Evolutionary conservation across 1,139 yeast species (phyloP).

Genomic region (Saccharomyces pastorianus): DNA sequence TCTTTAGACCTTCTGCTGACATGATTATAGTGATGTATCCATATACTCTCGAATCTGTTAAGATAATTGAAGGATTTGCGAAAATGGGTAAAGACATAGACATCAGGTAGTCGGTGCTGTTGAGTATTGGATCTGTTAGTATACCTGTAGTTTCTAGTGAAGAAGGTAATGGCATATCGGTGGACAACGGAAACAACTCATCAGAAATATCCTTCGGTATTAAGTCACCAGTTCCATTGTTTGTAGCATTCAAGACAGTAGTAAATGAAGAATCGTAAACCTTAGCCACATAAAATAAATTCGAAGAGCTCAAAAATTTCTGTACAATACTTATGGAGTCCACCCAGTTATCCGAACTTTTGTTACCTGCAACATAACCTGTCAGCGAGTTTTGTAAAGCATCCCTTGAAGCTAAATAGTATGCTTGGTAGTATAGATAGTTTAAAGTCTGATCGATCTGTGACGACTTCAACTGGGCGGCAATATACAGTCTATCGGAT

Average conservation of each 20-base stretch:
- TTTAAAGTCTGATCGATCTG: conserved; percentile 66
- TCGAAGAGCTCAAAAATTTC: no score
- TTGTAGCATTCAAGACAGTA: conserved; percentile 34
- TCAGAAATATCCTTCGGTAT: conserved; percentile 28
- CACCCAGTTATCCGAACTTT: conserved; percentile 42
- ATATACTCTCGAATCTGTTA: conserved; percentile 49
- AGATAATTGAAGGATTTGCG: conserved; percentile 62
- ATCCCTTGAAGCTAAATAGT: conserved; percentile 59
- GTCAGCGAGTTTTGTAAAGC: conserved; percentile 53
- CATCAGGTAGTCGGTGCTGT: conserved; percentile 34
- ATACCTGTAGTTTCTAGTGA: conserved; percentile 37
- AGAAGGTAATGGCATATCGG: conserved; percentile 40
- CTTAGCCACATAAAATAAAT: not conserved
- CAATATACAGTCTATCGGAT: conserved; percentile 64
- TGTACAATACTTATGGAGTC: conserved; percentile 37
- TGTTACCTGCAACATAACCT: conserved; percentile 65
- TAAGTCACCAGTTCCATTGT: conserved; percentile 33
- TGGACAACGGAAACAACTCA: conserved; percentile 46
- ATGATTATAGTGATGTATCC: conserved; percentile 69
- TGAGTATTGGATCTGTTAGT: conserved; percentile 52
- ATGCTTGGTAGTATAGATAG: conserved; percentile 58
- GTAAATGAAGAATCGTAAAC: conserved; percentile 15
- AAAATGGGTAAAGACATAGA: conserved; percentile 53
- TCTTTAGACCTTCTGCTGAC: conserved; percentile 45
- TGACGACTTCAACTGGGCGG: conserved; percentile 72